Percentiles rank a stretch among this genome's conserved stretches.
These are phyloP conservation scores for Aspergillus amoenus DNA, from an alignment of 2,329 filamentous ascomycete genomes.

Conservation along the genomic window DNA sequence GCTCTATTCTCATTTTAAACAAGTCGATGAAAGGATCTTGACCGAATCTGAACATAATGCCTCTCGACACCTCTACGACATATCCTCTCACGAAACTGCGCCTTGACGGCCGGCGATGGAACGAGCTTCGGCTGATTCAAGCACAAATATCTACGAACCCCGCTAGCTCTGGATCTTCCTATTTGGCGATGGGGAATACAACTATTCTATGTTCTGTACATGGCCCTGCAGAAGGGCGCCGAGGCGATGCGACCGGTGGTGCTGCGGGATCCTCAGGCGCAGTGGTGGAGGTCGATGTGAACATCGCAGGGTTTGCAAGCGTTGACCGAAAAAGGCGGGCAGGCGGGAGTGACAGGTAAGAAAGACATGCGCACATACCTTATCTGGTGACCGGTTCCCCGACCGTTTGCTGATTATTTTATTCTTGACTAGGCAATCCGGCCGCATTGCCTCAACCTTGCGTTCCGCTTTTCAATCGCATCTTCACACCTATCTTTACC, in stretches of 20 bases:
- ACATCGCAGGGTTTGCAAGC: conserved; percentile 82
- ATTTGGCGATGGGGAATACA: conserved; percentile 96
- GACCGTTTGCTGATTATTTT: background rate
- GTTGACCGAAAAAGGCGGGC: conserved; percentile 77
- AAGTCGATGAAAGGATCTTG: background rate
- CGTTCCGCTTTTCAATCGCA: conserved; percentile 72
- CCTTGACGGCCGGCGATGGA: conserved; percentile 87
- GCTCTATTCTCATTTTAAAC: background rate
- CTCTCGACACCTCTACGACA: conserved; percentile 88
- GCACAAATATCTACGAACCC: conserved; percentile 91
- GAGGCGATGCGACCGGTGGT: conserved; percentile 48
- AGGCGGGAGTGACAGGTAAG: conserved; percentile 73
- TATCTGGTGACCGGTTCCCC: background rate
- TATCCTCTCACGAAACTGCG: conserved; percentile 84
- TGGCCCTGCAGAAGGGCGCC: conserved; percentile 73
- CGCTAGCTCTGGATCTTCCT: conserved; percentile 86
- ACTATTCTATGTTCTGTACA: conserved; percentile 92
- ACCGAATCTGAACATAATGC: conserved; percentile 59
- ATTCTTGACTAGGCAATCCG: conserved; percentile 61
- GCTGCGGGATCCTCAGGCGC: conserved; percentile 54
- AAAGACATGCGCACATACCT: background rate
- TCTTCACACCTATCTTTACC: conserved; percentile 84
- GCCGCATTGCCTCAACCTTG: conserved; percentile 64
- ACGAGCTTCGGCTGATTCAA: conserved; percentile 85
- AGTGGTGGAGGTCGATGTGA: conserved; percentile 76